Evolutionary conservation across 768 basidiomycete species (phyloP).

Genomic region (Naganishia kalamii): DNA sequence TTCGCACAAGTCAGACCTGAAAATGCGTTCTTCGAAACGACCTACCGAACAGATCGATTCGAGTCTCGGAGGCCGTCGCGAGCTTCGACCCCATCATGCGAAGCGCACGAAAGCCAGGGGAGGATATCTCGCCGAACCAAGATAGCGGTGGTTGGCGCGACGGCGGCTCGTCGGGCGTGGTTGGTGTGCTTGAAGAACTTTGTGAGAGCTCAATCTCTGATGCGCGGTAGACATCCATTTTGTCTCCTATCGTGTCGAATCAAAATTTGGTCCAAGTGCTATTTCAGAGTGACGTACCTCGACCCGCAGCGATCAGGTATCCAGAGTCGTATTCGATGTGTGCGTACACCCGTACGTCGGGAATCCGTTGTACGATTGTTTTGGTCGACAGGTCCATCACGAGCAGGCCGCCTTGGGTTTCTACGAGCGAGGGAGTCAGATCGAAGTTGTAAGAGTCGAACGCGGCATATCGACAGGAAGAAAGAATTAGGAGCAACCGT

Average conservation of each 20-base stretch:
- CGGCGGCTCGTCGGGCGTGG: not conserved
- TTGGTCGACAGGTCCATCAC: conserved; percentile 3
- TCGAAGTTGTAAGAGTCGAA: too few relatives aligned
- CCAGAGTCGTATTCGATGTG: conserved; percentile 15
- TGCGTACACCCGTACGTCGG: conserved; percentile 5
- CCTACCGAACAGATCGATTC: conserved; percentile 1
- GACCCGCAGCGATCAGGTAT: conserved; percentile 4
- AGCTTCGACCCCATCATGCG: not conserved
- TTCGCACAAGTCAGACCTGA: not conserved
- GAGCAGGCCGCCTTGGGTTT: not conserved
- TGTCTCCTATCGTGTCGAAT: not conserved
- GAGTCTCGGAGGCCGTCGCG: not conserved
- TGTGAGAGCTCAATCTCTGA: not conserved
- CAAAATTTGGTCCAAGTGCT: not conserved
- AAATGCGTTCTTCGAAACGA: not conserved
- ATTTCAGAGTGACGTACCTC: not conserved
- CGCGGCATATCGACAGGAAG: too few relatives aligned
- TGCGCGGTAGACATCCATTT: not conserved
- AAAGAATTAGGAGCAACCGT: too few relatives aligned
- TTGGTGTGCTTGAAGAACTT: not conserved
- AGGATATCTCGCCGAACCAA: not conserved
- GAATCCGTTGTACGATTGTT: not conserved
- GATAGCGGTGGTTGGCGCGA: not conserved
- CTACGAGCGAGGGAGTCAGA: not conserved
- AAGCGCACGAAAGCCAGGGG: not conserved